These are phyloP conservation scores for Pythium aristosporum DNA, from an alignment of 352 stramenopile genomes.

Conservation along the genomic window DNA sequence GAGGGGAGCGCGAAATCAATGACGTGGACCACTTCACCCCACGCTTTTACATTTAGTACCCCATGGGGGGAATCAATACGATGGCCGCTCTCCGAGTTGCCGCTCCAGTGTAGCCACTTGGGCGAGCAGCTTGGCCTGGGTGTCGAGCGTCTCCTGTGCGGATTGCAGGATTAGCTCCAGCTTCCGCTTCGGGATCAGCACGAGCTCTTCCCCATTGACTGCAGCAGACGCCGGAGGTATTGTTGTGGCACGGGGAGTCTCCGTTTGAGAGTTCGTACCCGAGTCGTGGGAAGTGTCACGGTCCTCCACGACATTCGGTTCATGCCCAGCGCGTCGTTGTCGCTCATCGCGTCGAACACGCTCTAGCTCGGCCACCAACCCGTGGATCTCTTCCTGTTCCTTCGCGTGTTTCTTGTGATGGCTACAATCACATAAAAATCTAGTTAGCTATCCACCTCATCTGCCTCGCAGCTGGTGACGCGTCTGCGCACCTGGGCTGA, in stretches of 20 bases:
- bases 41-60: constrained; percentile 21
- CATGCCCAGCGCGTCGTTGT: not conserved
- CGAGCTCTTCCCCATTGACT: constrained; percentile 24
- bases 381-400: constrained; percentile 54
- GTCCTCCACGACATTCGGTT: not conserved
- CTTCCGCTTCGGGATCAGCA: constrained; percentile 49
- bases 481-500: not conserved
- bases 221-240: not conserved
- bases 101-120: constrained; percentile 39
- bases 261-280: not conserved
- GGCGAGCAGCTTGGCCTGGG: constrained; percentile 62
- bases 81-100: constrained; percentile 7
- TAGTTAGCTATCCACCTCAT: not conserved
- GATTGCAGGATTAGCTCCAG: constrained; percentile 53
- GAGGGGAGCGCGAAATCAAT: not conserved
- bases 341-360: constrained; percentile 34
- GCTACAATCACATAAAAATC: constrained; percentile 13
- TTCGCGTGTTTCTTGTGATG: constrained; percentile 31
- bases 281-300: not conserved
- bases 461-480: not conserved
- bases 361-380: constrained; percentile 58
- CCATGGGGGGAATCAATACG: constrained; percentile 15
- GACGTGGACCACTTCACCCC: not conserved
- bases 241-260: not conserved
- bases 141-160: constrained; percentile 54